Evolutionary conservation across 768 basidiomycete genomes (phyloP), one percentile per base, ranked within the genome.

Genomic region (Amanita pseudoporphyria): DNA sequence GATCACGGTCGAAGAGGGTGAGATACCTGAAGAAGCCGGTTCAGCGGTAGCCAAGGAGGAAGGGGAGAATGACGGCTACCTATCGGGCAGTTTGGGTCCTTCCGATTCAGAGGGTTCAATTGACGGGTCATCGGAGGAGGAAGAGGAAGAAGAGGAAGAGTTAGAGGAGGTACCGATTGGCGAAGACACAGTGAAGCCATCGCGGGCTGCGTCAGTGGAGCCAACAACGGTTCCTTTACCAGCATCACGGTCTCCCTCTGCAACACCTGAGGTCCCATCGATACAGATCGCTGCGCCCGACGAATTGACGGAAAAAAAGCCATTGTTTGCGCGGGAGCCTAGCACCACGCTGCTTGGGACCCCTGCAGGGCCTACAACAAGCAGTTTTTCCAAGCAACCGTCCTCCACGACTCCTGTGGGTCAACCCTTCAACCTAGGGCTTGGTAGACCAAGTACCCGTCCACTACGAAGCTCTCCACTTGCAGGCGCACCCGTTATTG

Each of bases 391-490:
- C 35, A 65, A 65, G 32, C 32, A 14, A 14, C 14, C 12, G 13
- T 49, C 68, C 9, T 57, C 64, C 28, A 59, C 61, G 6, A 53
- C 65, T 30, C 52, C 64, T 12, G 57, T 64, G 3, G 42, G 58
- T 7, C 52, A 67, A n/a, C 54, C 70, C 1, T 71, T 77, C 18
- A 64, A 69, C 2, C 60, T 81, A 28, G 72, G 73, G 19, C 60
- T 75, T 14, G 78, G 79, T 16, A 71, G 83, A 33, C 79, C 79
- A 1, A 81, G 74, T 41, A 74, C 84, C 6, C 76, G 81, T 6
- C 86, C 86, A 0, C 63, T 72, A 3, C 78, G 84, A n/a, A 89
- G 87, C 55, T 88, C 87, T 3, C 87, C 87, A 1, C 67, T 89
- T 43, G 81, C 87, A 3, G 78, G 64, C 50, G 68, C 72, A 5